Percentiles rank a stretch among this genome's conserved stretches.
Evolutionary conservation across 2,329 filamentous ascomycete species (phyloP).

Genomic region (Arthroderma uncinatum): DNA sequence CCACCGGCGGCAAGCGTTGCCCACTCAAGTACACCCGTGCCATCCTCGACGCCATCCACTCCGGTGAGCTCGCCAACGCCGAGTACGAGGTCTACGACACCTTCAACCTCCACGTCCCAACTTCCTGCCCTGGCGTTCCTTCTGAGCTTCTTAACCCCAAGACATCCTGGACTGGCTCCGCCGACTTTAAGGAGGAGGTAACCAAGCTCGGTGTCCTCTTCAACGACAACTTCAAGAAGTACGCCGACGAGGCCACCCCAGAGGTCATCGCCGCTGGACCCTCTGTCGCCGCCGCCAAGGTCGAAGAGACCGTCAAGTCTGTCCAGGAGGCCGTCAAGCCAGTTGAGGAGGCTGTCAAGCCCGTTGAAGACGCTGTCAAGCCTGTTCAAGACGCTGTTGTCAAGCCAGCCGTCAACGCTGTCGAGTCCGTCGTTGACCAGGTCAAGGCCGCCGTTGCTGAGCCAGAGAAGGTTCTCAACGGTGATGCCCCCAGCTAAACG

Average conservation of each 20-base stretch:
- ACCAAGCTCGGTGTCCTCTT: constrained; percentile 83
- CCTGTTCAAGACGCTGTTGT: no score
- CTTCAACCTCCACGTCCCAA: constrained; percentile 96
- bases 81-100: constrained; percentile 92
- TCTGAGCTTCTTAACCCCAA: constrained; percentile 88
- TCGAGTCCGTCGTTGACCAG: background rate
- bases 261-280: constrained; percentile 55
- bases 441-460: background rate
- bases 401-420: background rate
- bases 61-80: constrained; percentile 80
- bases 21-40: constrained; percentile 97
- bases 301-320: constrained; percentile 1
- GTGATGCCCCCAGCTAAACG: background rate
- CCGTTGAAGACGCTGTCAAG: no score
- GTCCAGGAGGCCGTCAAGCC: background rate
- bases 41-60: constrained; percentile 97
- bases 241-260: constrained; percentile 67
- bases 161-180: constrained; percentile 77
- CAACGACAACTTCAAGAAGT: constrained; percentile 96
- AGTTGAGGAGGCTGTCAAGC: no score
- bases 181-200: constrained; percentile 76
- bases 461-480: background rate
- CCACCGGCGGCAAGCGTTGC: constrained; percentile 90
- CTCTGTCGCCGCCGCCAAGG: constrained; percentile 15
- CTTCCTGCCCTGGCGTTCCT: constrained; percentile 77